Evolutionary conservation across 2,329 filamentous ascomycete species (phyloP).

Genomic region (Daldinia eschscholtzii): DNA sequence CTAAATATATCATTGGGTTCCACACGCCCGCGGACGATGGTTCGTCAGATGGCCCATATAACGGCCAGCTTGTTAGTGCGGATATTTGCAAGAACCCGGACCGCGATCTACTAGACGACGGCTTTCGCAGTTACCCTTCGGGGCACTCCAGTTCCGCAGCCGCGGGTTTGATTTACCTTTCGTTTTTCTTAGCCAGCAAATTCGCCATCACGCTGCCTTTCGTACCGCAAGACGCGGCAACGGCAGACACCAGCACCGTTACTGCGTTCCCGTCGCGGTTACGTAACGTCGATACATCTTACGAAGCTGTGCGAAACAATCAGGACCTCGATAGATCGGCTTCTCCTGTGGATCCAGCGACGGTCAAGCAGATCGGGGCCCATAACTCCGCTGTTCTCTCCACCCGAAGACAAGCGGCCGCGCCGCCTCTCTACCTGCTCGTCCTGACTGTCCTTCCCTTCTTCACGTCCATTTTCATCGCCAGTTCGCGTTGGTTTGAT

Average conservation of each 20-base stretch:
- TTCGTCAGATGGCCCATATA: slow-evolving; percentile 57
- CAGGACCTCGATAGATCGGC: slow-evolving; percentile 49
- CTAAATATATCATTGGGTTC: slow-evolving; percentile 70
- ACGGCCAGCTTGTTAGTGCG: slow-evolving; percentile 78
- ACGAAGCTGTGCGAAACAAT: slow-evolving; percentile 54
- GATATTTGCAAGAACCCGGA: slow-evolving; percentile 80
- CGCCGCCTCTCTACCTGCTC: slow-evolving; percentile 84
- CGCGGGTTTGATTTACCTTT: slow-evolving; percentile 85
- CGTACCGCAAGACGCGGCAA: slow-evolving; percentile 64
- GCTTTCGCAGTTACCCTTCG: slow-evolving; percentile 86
- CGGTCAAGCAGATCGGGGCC: slow-evolving; percentile 51
- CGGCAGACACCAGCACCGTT: slow-evolving; percentile 61
- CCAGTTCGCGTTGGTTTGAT: slow-evolving; percentile 88
- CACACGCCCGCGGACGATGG: slow-evolving; percentile 39
- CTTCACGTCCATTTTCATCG: slow-evolving; percentile 81
- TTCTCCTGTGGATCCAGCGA: slow-evolving; percentile 48
- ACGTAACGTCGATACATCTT: slow-evolving; percentile 57
- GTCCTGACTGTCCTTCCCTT: slow-evolving; percentile 78
- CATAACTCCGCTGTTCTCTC: slow-evolving; percentile 61
- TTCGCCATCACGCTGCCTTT: slow-evolving; percentile 81
- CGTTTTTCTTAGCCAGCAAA: slow-evolving; percentile 87
- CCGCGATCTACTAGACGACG: slow-evolving; percentile 74
- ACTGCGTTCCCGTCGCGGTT: slow-evolving; percentile 83
- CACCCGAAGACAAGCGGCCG: slow-evolving; percentile 79
- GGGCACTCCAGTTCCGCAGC: slow-evolving; percentile 82